Percentiles rank a stretch among this genome's conserved stretches.
Conservation (phyloP, 2,329 filamentous ascomycete species). For the Xenoacremonium recifei region DNA sequence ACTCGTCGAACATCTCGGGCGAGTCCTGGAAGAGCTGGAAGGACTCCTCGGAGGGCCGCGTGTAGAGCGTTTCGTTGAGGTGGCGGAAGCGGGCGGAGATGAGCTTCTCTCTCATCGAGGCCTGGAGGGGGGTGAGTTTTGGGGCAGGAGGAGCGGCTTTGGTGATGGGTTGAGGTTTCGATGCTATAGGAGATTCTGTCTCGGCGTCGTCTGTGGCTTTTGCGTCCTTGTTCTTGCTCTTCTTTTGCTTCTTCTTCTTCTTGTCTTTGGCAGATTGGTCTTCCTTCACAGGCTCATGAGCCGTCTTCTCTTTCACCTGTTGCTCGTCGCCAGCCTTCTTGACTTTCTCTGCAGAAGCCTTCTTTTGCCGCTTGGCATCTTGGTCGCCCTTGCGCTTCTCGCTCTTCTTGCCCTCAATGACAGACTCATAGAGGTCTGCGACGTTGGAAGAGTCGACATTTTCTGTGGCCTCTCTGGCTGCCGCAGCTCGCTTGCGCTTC, state of each 20-base stretch:
- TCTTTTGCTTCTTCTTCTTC: slow-evolving; percentile 25
- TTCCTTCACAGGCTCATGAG: slow-evolving; percentile 16
- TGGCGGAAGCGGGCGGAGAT: slow-evolving; percentile 94
- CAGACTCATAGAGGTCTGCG: slow-evolving; percentile 72
- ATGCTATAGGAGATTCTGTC: slow-evolving; percentile 12
- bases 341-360: slow-evolving; percentile 24
- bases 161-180: slow-evolving; percentile 18
- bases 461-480: slow-evolving; percentile 21
- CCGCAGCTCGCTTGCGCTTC: slow-evolving; percentile 52
- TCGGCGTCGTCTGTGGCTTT: slow-evolving; percentile 17
- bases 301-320: slow-evolving; percentile 23
- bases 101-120: slow-evolving; percentile 92
- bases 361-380: slow-evolving; percentile 35
- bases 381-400: slow-evolving; percentile 24
- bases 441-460: slow-evolving; percentile 69
- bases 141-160: slow-evolving; percentile 37
- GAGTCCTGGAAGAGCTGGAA: slow-evolving; percentile 77
- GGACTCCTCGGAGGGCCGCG: slow-evolving; percentile 81
- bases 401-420: slow-evolving; percentile 67
- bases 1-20: slow-evolving; percentile 93
- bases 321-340: slow-evolving; percentile 10
- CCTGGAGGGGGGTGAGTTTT: slow-evolving; percentile 88
- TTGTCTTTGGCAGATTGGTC: slow-evolving; percentile 40
- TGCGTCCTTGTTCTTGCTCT: slow-evolving; percentile 20
- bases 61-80: slow-evolving; percentile 96